Conservation (phyloP, 306 rosid species). For the Chamaecrista fasciculata region DNA sequence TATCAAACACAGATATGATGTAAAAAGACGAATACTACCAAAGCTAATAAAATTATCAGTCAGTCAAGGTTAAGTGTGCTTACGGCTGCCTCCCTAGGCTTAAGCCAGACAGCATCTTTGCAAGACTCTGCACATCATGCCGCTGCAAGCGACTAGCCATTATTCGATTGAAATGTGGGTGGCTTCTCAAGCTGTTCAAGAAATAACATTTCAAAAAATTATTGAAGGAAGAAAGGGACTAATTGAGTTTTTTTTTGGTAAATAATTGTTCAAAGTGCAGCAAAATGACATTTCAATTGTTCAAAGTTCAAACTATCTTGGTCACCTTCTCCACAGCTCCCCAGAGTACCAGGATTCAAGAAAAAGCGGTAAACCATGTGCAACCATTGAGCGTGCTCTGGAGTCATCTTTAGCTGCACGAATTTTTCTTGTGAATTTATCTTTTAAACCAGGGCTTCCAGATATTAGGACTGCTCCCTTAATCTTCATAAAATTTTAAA, state of each 20-base stretch:
- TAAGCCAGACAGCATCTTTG: constrained; percentile 64
- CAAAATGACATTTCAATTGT: constrained; percentile 23
- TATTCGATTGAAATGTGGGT: constrained; percentile 67
- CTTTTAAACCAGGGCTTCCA: constrained; percentile 89
- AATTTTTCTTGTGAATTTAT: constrained; percentile 58
- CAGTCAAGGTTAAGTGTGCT: constrained; percentile 34
- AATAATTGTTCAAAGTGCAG: no score
- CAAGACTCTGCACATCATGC: constrained; percentile 55
- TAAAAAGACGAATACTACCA: background rate
- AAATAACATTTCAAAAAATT: background rate
- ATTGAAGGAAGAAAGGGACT: background rate
- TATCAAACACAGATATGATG: background rate
- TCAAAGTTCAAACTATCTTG: constrained; percentile 6
- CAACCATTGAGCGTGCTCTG: constrained; percentile 53
- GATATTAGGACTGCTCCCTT: constrained; percentile 79
- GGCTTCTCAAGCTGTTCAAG: constrained; percentile 73
- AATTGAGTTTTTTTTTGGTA: no score
- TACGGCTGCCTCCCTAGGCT: constrained; percentile 93
- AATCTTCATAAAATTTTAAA: constrained; percentile 43
- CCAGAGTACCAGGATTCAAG: constrained; percentile 80
- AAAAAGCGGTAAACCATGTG: constrained; percentile 70
- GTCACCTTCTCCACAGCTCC: constrained; percentile 77
- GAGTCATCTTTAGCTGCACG: constrained; percentile 85
- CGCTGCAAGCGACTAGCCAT: constrained; percentile 60
- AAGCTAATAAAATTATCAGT: constrained; percentile 25